Evolutionary conservation across 371 early-diverging fungal genomes (phyloP), one percentile per base, ranked within the genome.

Genomic region (Mucor indicus): DNA sequence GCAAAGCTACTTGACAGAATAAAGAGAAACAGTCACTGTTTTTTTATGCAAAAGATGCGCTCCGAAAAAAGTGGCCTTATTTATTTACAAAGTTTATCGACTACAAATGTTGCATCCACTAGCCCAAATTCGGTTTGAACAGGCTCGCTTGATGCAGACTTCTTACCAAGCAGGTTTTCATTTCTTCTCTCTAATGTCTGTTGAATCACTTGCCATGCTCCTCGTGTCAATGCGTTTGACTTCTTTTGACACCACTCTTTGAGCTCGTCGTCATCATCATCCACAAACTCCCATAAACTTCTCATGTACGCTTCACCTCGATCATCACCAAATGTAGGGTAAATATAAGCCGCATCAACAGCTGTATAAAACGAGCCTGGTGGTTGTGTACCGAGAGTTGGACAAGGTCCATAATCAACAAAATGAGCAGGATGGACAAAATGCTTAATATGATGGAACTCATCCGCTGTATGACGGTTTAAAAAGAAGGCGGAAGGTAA

Each of bases 231-330:
- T 16, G 16, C 22, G 30, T 29, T 29, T 29, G 30, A 29, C 30
- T 29, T 29, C 6, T 29, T 12, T 8, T 29, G 30, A 6, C 12
- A 8, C 6, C 6, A 6, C 35, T 9, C n/a, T 4, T 5, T 4
- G 6, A 21, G 19, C 5, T 38, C 35, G 24, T 50, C 39, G 11
- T 56, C 68, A 11, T 75, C 56, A 2, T 77, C 70, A n/a, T 69
- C 69, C 20, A 76, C 50, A 59, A 87, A 87, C 30, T 75, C 69
- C 63, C 72, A 77, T 13, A 85, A 48, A 47, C 86, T 85, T 6
- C 69, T 67, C 50, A 82, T 72, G 43, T 84, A 85, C 0, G 86
- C 80, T 60, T 84, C 82, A 0, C 83, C 83, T 13, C 68, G 69
- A 33, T 77, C 77, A 38, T 84, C 83, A 10, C 84, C 86, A 54